Percentiles rank a stretch among this genome's conserved stretches.
Conservation (phyloP, 495 filamentous ascomycete genomes). For the Collariella sp. region DNA sequence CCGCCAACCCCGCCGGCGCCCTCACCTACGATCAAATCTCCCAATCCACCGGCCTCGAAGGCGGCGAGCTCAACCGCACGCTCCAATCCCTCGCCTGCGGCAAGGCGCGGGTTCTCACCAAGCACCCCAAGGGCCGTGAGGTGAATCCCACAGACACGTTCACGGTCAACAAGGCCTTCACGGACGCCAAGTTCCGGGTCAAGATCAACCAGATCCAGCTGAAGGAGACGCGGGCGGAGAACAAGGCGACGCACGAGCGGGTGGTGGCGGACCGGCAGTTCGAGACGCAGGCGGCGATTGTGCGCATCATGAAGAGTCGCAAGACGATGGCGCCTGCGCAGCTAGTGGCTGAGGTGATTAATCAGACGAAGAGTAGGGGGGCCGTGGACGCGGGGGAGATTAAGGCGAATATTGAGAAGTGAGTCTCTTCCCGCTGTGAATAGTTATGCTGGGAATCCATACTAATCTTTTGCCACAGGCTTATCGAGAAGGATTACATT, state of each 20-base stretch:
- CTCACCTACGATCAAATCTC: constrained; percentile 64
- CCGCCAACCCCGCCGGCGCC: constrained; percentile 20
- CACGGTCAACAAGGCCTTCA: constrained; percentile 64
- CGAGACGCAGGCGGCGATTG: constrained; percentile 94
- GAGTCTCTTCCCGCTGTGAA: too few relatives aligned
- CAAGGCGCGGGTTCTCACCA: constrained; percentile 74
- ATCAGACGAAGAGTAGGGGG: constrained; percentile 75
- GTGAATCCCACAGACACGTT: constrained; percentile 73
- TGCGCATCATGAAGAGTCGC: constrained; percentile 91
- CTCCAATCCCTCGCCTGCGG: constrained; percentile 91
- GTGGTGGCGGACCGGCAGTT: constrained; percentile 85
- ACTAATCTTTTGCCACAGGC: constrained; percentile 36
- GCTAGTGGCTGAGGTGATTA: constrained; percentile 79
- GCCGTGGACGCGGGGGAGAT: constrained; percentile 77
- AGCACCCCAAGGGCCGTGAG: constrained; percentile 77
- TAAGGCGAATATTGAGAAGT: constrained; percentile 96
- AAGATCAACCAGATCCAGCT: constrained; percentile 99
- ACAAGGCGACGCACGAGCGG: constrained; percentile 82
- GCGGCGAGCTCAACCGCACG: constrained; percentile 73
- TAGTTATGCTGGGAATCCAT: too few relatives aligned
- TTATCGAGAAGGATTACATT: constrained; percentile 49
- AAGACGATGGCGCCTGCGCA: constrained; percentile 78
- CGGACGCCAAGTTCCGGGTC: constrained; percentile 75
- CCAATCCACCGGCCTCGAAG: constrained; percentile 53
- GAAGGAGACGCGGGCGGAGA: constrained; percentile 81